Evolutionary conservation across 345 rosid genomes (phyloP).

Genomic region (Atalantia buxifolia): DNA sequence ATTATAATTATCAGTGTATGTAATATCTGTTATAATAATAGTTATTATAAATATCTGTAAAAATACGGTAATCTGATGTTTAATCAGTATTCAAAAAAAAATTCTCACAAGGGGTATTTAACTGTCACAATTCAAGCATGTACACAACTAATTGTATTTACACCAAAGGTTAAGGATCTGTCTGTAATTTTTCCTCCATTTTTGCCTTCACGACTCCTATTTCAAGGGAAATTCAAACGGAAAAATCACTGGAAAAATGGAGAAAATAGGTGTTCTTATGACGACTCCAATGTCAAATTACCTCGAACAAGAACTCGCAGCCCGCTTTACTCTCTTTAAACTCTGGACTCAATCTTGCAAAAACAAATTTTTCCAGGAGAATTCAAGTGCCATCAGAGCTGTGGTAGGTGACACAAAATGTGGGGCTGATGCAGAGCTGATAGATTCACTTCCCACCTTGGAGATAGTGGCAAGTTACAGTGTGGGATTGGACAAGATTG

Average conservation of each 20-base stretch:
- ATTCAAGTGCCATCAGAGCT: conserved; percentile 60
- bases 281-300: conserved; percentile 54
- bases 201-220: neutral
- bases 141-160: neutral
- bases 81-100: too few species aligned
- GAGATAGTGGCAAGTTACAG: conserved; percentile 78
- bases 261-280: conserved; percentile 70
- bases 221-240: too few species aligned
- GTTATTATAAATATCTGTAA: too few species aligned
- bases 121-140: neutral
- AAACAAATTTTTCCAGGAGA: conserved; percentile 32
- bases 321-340: conserved; percentile 62
- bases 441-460: conserved; percentile 57
- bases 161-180: neutral
- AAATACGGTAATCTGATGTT: too few species aligned
- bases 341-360: conserved; percentile 46
- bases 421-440: conserved; percentile 74
- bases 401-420: conserved; percentile 55
- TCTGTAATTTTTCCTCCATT: neutral
- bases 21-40: too few species aligned
- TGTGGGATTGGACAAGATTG: conserved; percentile 84
- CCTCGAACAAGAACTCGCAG: conserved; percentile 66
- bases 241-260: conserved; percentile 34
- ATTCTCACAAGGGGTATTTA: neutral
- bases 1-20: too few species aligned